Conservation (phyloP, 2,329 filamentous ascomycete species). For the Penicillium sclerotiorum region DNA sequence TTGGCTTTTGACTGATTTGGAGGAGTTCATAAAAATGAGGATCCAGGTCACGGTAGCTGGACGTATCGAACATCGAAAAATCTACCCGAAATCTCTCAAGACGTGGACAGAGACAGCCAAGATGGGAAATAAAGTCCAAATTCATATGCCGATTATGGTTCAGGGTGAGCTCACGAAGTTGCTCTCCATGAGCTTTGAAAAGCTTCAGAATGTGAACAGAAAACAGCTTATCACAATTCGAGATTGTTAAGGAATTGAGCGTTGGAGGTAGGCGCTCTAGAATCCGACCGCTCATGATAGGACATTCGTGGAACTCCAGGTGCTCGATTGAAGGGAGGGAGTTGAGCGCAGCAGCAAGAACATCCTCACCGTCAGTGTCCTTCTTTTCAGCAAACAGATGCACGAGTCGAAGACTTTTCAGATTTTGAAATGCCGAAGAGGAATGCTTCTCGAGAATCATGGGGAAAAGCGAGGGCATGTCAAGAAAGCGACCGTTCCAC, state of each 20-base stretch:
- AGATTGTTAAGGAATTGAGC: constrained; percentile 70
- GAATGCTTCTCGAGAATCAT: constrained; percentile 58
- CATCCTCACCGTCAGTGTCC: constrained; percentile 34
- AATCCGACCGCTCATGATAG: constrained; percentile 67
- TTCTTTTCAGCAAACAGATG: constrained; percentile 48
- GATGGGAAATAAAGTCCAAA: constrained; percentile 69
- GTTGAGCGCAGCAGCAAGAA: constrained; percentile 52
- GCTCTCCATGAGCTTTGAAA: constrained; percentile 67
- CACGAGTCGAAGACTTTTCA: constrained; percentile 41
- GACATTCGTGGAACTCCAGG: constrained; percentile 74
- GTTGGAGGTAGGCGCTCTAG: constrained; percentile 68
- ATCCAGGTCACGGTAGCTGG: constrained; percentile 68
- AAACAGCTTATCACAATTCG: constrained; percentile 76
- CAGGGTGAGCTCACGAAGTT: constrained; percentile 69
- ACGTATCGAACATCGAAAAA: constrained; percentile 73
- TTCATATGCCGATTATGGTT: constrained; percentile 79
- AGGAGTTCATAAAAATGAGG: constrained; percentile 74
- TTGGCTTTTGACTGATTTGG: constrained; percentile 61
- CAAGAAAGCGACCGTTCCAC: constrained; percentile 58
- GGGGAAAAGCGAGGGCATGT: constrained; percentile 42
- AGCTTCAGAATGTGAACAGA: constrained; percentile 66
- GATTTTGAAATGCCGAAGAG: constrained; percentile 55
- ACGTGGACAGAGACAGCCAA: constrained; percentile 69
- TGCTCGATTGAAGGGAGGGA: constrained; percentile 66
- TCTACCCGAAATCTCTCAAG: constrained; percentile 75